Evolutionary conservation across 108 stramenopile genomes (phyloP).

Genomic region (Discostella pseudostelligera): DNA sequence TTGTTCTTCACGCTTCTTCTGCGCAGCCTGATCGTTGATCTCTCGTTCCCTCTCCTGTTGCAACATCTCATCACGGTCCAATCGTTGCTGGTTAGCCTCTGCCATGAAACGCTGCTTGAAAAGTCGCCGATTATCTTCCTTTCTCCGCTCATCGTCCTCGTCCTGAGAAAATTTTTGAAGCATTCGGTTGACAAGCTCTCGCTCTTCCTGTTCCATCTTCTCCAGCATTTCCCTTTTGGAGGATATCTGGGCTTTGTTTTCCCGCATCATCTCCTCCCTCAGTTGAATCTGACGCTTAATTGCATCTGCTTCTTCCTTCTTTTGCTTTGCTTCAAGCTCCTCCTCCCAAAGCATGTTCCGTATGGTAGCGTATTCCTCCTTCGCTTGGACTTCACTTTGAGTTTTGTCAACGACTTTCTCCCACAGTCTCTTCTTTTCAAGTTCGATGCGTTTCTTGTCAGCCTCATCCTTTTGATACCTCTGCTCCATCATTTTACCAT

Average conservation of each 20-base stretch:
- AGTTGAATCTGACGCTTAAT: slow-evolving; percentile 24
- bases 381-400: slow-evolving; percentile 40
- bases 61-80: slow-evolving; percentile 41
- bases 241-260: slow-evolving; percentile 51
- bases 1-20: slow-evolving; percentile 50
- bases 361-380: slow-evolving; percentile 55
- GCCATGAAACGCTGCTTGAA: slow-evolving; percentile 49
- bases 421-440: slow-evolving; percentile 49
- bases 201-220: slow-evolving; percentile 59
- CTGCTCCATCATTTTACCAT: slow-evolving; percentile 52
- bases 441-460: slow-evolving; percentile 44
- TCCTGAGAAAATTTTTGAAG: slow-evolving; percentile 61
- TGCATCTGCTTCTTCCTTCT: slow-evolving; percentile 53
- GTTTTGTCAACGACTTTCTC: slow-evolving; percentile 56
- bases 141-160: slow-evolving; percentile 48
- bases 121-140: slow-evolving; percentile 29
- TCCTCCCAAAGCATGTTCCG: slow-evolving; percentile 72
- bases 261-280: slow-evolving; percentile 54
- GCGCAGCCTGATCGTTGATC: slow-evolving; percentile 26
- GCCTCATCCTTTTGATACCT: slow-evolving; percentile 39
- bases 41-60: slow-evolving; percentile 50
- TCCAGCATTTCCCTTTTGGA: slow-evolving; percentile 55
- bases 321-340: slow-evolving; percentile 58
- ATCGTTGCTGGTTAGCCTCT: slow-evolving; percentile 44
- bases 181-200: slow-evolving; percentile 60